Conservation (phyloP, 2,329 filamentous ascomycete species). For the Pseudopithomyces chartarum region DNA sequence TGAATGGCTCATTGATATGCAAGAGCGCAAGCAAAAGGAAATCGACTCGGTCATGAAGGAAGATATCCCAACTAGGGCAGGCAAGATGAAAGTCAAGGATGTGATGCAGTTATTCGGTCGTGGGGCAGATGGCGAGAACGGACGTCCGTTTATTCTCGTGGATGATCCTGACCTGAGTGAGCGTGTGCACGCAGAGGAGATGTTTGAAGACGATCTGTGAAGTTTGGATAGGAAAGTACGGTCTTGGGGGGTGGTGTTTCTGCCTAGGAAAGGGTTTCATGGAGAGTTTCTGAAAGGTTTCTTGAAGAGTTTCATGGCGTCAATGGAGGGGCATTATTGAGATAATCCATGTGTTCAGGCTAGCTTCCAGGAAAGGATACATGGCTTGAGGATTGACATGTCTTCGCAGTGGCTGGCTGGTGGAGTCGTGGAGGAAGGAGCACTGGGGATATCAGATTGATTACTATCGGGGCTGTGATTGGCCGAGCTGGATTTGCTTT, state of each 20-base stretch:
- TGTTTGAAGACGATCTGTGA: conserved; percentile 34
- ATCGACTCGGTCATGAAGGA: conserved; percentile 53
- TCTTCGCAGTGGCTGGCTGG: neutral
- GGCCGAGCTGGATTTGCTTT: conserved; percentile 17
- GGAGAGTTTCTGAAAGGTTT: neutral
- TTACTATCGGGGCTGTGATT: conserved; percentile 17
- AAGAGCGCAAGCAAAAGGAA: conserved; percentile 57
- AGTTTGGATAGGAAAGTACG: neutral
- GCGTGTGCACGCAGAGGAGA: conserved; percentile 42
- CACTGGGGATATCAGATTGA: conserved; percentile 8
- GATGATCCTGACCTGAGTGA: conserved; percentile 36
- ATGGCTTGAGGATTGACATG: neutral
- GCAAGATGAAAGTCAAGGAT: conserved; percentile 45
- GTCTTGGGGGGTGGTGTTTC: neutral
- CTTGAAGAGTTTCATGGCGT: no score
- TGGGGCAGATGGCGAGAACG: conserved; percentile 46
- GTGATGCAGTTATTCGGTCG: conserved; percentile 54
- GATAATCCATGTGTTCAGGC: neutral
- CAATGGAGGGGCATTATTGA: no score
- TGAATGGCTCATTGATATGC: conserved; percentile 59
- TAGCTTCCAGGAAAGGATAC: neutral
- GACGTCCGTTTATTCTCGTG: conserved; percentile 48
- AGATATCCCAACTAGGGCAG: conserved; percentile 26
- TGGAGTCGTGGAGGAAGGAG: neutral
- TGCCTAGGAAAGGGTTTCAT: no score